Base-by-base conservation (phyloP, 2,329 filamentous ascomycete species). In the Cytospora piceicola region DNA sequence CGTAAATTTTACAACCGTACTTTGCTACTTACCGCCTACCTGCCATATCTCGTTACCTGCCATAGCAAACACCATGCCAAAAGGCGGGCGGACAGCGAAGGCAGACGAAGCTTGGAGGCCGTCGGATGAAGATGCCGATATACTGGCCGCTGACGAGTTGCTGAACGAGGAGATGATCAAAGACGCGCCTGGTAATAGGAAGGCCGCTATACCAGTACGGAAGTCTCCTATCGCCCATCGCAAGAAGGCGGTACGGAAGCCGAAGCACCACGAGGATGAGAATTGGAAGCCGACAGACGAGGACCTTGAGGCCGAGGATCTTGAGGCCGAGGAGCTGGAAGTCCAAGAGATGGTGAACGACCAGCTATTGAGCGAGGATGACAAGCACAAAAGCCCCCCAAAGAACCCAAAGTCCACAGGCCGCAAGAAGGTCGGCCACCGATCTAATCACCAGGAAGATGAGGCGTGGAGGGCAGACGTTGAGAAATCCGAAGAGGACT, bases 311-410 rank as follows among this genome's bases (percentile, higher is more conserved):
- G 62, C 51, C 12, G 66, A 67, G 49, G 62, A 64, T 4, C 46
- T 59, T 34, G 62, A 64, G 49, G 62, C 27, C 20, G 62, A 64
- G 57, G 66, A 65, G 66, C 63, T 67, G 12, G 66, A 65, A 14
- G 66, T 65, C 1, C 58, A 67, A 51, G 66, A 67, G 58, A 65
- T 67, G 66, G 54, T 65, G 3, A 65, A 65, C n/a, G 57, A 65
- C 11, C 63, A 67, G 63, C n/a, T 63, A 4, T 34, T 53, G 6
- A 57, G 17, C 8, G 59, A 56, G 24, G 65, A 67, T 53, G 30
- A 49, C 17, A 15, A 32, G 20, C 12, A 42, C 34, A 8, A 57
- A 46, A 30, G 0, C 58, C 5, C 12, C 46, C 11, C 54, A 17
- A 56, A 56, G 52, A 62, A 56, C 32, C 14, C 52, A 3, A 65